These are phyloP conservation scores for Apiospora arundinis DNA, from an alignment of 2,329 filamentous ascomycete species.

Conservation along the genomic window DNA sequence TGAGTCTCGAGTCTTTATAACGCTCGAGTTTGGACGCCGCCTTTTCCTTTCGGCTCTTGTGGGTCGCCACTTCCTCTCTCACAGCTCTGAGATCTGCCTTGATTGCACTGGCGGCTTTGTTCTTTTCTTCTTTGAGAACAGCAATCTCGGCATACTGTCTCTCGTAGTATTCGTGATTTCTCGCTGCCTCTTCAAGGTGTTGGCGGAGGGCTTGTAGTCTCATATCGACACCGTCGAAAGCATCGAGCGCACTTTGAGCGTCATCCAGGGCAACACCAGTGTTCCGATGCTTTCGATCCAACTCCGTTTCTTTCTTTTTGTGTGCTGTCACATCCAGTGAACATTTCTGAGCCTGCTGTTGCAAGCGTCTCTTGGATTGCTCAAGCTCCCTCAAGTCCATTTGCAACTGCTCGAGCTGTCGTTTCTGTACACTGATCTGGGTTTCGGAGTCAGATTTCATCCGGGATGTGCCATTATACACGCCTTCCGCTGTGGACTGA, in stretches of 20 bases:
- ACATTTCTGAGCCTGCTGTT: slow-evolving; percentile 56
- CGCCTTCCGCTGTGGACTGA: slow-evolving; percentile 40
- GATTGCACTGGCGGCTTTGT: slow-evolving; percentile 47
- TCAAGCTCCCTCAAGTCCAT: slow-evolving; percentile 60
- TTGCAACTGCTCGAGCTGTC: slow-evolving; percentile 59
- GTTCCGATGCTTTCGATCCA: slow-evolving; percentile 63
- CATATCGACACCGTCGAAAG: slow-evolving; percentile 71
- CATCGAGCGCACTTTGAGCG: slow-evolving; percentile 66
- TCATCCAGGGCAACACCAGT: slow-evolving; percentile 64
- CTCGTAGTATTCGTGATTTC: slow-evolving; percentile 55
- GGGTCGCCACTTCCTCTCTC: slow-evolving; percentile 44
- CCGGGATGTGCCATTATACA: slow-evolving; percentile 52
- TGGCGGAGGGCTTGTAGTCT: slow-evolving; percentile 64
- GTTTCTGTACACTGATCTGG: slow-evolving; percentile 63
- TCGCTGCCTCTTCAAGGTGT: slow-evolving; percentile 60
- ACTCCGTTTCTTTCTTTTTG: slow-evolving; percentile 42
- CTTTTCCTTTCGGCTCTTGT: slow-evolving; percentile 59
- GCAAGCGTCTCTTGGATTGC: slow-evolving; percentile 52
- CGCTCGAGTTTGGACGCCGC: slow-evolving; percentile 59
- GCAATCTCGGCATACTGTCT: slow-evolving; percentile 60
- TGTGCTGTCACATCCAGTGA: slow-evolving; percentile 53
- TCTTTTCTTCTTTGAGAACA: slow-evolving; percentile 56
- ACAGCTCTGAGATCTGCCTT: slow-evolving; percentile 44
- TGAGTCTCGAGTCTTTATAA: slow-evolving; percentile 54
- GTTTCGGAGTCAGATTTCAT: slow-evolving; percentile 80